Percentiles rank a stretch among this genome's conserved stretches.
Conservation (phyloP, 1,284 basidiomycete species). For the Hortiboletus rubellus region DNA sequence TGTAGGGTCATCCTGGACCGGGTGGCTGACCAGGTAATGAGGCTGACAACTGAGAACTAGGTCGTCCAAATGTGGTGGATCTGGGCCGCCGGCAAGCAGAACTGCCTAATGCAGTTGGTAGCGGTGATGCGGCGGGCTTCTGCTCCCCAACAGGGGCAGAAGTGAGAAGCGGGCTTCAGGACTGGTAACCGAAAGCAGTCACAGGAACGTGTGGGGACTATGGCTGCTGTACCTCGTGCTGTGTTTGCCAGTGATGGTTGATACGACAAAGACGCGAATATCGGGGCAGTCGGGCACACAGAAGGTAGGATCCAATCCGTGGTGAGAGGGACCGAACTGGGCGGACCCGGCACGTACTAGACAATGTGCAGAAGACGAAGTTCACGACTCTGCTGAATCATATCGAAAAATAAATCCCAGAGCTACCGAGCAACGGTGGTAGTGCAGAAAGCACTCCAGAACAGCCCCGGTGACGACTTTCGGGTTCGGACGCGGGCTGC, state of each 20-base stretch:
- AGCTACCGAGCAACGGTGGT: too few relatives aligned
- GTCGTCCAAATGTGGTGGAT: slow-evolving; percentile 1
- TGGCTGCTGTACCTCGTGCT: not conserved
- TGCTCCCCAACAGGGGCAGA: not conserved
- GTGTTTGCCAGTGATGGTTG: not conserved
- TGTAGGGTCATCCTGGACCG: not conserved
- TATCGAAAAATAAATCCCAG: too few relatives aligned
- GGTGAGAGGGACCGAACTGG: too few relatives aligned
- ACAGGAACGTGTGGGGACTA: not conserved
- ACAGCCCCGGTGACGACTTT: not conserved
- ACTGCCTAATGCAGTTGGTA: not conserved
- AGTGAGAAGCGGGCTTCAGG: not conserved
- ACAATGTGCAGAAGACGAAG: too few relatives aligned
- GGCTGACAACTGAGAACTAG: slow-evolving; percentile 9
- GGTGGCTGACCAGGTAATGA: slow-evolving; percentile 19
- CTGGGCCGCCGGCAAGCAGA: not conserved
- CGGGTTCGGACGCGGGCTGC: not conserved
- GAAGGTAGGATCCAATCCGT: too few relatives aligned
- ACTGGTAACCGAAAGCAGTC: not conserved
- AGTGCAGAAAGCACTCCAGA: too few relatives aligned
- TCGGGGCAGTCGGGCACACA: not conserved
- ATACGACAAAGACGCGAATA: not conserved
- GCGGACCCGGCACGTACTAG: too few relatives aligned
- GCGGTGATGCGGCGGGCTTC: slow-evolving; percentile 1
- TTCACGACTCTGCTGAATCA: too few relatives aligned